Conservation (phyloP, 1,284 basidiomycete genomes). For the Irpex rosettiformis region DNA sequence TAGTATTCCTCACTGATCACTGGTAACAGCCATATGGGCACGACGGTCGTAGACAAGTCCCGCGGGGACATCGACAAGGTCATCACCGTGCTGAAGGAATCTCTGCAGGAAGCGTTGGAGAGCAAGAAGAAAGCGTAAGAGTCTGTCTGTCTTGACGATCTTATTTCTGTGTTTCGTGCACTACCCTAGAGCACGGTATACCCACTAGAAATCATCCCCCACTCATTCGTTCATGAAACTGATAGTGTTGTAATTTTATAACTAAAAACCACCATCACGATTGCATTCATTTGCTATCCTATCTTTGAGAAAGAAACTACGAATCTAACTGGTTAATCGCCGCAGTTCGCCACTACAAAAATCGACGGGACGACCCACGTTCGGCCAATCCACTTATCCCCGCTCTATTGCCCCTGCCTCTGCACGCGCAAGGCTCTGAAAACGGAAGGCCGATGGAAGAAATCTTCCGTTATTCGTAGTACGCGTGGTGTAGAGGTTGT, state of each 20-base stretch:
- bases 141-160: neutral
- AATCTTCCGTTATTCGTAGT: neutral
- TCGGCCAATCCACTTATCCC: constrained; percentile 7
- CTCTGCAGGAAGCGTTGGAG: constrained; percentile 48
- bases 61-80: constrained; percentile 80
- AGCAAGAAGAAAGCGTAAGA: constrained; percentile 32
- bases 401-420: constrained; percentile 21
- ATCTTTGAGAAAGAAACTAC: neutral
- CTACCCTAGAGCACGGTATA: constrained; percentile 18
- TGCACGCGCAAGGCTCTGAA: constrained; percentile 16
- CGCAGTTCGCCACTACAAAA: constrained; percentile 9
- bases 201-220: constrained; percentile 13
- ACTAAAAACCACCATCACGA: neutral
- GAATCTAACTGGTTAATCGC: neutral
- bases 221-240: neutral
- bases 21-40: constrained; percentile 81
- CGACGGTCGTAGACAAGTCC: constrained; percentile 67
- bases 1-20: constrained; percentile 16
- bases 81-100: constrained; percentile 63
- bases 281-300: neutral
- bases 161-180: constrained; percentile 7
- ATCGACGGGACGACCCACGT: constrained; percentile 8
- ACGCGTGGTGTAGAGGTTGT: neutral
- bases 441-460: neutral
- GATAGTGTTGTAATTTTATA: constrained; percentile 9